phyloP scores from a whole-genome alignment of 495 filamentous ascomycete species.

The Penicillium robsamsonii region DNA sequence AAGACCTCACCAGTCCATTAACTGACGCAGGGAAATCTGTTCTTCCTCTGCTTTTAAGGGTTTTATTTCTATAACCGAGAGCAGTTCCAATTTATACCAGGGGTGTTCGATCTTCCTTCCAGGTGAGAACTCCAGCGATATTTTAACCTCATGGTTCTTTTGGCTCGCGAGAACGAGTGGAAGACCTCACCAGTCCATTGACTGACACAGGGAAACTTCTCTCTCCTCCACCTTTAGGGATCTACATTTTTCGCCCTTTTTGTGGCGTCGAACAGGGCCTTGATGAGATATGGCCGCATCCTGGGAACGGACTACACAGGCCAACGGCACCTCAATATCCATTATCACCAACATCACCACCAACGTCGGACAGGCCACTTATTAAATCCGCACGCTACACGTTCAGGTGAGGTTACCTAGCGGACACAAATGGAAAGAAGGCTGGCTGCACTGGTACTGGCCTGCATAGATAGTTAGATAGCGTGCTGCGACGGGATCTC shows the following conservation, averaged over 20 bases:
- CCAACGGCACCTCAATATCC: too few species aligned
- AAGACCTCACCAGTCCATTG: conserved; percentile 10
- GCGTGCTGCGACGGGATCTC: neutral
- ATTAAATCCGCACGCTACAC: neutral
- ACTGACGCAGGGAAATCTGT: conserved; percentile 7
- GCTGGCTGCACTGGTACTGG: neutral
- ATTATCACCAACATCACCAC: neutral
- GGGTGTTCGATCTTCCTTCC: too few species aligned
- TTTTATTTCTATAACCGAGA: too few species aligned
- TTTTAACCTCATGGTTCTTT: neutral
- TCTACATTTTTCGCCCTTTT: too few species aligned
- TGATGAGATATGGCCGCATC: neutral
- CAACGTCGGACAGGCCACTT: neutral
- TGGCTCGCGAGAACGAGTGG: neutral
- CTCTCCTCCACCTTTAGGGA: neutral
- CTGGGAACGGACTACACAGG: neutral
- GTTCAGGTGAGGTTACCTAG: neutral
- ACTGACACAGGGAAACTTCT: conserved; percentile 4
- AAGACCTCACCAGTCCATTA: conserved; percentile 10
- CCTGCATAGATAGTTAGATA: neutral
- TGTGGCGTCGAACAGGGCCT: neutral
- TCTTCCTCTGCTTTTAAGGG: too few species aligned
- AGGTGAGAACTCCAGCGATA: conserved; percentile 8
- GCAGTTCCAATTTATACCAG: too few species aligned
- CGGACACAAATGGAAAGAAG: neutral